phyloP scores from a whole-genome alignment of 768 basidiomycete genomes.

The Termitomyces sp. region DNA sequence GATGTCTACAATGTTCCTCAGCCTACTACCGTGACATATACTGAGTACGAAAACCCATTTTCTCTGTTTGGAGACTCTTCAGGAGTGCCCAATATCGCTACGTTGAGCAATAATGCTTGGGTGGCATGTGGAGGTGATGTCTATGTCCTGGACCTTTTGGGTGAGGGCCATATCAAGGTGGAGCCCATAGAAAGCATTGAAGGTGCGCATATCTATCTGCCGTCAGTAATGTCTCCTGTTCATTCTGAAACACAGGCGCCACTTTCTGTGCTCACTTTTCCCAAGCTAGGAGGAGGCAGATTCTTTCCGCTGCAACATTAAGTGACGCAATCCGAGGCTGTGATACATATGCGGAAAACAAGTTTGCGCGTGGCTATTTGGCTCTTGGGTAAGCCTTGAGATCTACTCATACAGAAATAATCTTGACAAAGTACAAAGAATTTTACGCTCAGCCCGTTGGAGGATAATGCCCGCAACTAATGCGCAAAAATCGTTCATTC shows the following conservation, averaged over 20 bases:
- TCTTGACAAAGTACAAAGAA: conserved; percentile 28
- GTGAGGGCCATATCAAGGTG: conserved; percentile 63
- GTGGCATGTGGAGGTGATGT: conserved; percentile 69
- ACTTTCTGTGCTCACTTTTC: conserved; percentile 51
- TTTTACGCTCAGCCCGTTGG: conserved; percentile 65
- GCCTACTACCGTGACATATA: conserved; percentile 64
- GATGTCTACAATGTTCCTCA: conserved; percentile 36
- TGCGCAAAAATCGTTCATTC: conserved; percentile 51
- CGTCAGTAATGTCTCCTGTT: not conserved
- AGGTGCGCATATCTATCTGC: conserved; percentile 19
- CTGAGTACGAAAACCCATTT: conserved; percentile 75
- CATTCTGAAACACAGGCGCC: conserved; percentile 6
- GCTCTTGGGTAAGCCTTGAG: conserved; percentile 39
- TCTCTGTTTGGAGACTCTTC: conserved; percentile 44
- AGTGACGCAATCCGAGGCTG: conserved; percentile 59
- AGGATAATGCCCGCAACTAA: conserved; percentile 55
- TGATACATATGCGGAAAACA: conserved; percentile 59
- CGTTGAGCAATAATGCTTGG: conserved; percentile 65
- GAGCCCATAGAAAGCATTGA: conserved; percentile 36
- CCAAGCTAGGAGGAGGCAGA: conserved; percentile 43
- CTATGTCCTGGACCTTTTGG: conserved; percentile 74
- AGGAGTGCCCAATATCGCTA: conserved; percentile 48
- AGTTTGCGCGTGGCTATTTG: conserved; percentile 44
- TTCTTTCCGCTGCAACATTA: conserved; percentile 52
- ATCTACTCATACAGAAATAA: not conserved